Evolutionary conservation across 1,284 basidiomycete species (phyloP).

Genomic region (Apiotrichum domesticum): DNA sequence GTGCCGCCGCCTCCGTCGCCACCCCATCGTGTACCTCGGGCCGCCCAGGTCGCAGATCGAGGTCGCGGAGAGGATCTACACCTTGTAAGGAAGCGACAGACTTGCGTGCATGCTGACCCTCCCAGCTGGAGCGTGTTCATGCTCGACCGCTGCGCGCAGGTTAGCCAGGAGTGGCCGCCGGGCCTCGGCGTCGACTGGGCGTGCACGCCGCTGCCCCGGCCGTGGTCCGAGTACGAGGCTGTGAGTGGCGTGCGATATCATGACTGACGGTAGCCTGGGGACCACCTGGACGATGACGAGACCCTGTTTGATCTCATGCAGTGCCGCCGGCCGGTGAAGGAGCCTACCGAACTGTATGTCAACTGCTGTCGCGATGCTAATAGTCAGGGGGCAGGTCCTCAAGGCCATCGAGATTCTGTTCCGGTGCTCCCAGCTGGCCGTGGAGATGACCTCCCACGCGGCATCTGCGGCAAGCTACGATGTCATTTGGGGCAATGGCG

Average conservation of each 20-base stretch:
- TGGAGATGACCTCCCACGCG: neutral
- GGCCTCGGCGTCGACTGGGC: constrained; percentile 7
- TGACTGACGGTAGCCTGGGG: neutral
- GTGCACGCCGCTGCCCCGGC: constrained; percentile 14
- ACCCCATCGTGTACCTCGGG: neutral
- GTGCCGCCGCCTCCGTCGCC: neutral
- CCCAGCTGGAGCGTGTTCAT: constrained; percentile 19
- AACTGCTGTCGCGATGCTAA: neutral
- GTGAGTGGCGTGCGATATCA: neutral
- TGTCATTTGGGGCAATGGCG: neutral
- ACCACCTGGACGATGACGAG: neutral
- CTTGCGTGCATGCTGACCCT: neutral
- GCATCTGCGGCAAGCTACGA: neutral
- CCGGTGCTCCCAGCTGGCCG: neutral
- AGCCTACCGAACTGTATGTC: neutral
- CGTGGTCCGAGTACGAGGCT: constrained; percentile 13
- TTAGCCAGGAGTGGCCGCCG: constrained; percentile 8
- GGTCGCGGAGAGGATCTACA: constrained; percentile 17
- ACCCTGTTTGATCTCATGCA: constrained; percentile 6
- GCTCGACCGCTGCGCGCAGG: constrained; percentile 9
- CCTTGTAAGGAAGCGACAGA: constrained; percentile 15
- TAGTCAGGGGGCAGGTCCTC: neutral
- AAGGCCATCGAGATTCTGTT: constrained; percentile 2
- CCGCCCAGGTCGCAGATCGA: constrained; percentile 9
- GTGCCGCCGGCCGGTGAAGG: neutral